These are phyloP conservation scores for Colletotrichum sp. DNA, from an alignment of 2,329 filamentous ascomycete species.

Conservation along the genomic window DNA sequence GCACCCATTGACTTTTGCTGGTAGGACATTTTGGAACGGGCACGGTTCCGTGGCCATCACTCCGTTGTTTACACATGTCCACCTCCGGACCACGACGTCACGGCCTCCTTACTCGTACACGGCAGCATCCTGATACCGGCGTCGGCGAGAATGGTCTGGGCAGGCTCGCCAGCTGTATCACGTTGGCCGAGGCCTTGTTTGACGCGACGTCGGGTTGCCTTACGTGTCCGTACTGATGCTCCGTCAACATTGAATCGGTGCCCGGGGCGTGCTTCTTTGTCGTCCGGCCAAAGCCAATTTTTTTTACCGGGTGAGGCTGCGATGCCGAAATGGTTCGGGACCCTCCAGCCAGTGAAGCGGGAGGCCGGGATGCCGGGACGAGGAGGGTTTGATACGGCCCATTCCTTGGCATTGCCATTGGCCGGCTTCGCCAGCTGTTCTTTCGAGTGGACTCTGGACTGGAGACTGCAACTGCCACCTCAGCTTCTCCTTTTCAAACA, in stretches of 20 bases:
- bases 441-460: not conserved
- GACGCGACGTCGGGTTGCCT: not conserved
- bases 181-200: not conserved
- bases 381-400: constrained; percentile 5
- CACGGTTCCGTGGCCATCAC: not conserved
- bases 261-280: not conserved
- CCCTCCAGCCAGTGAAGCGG: constrained; percentile 8
- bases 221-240: not conserved
- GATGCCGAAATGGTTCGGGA: not conserved
- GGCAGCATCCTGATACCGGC: constrained; percentile 1
- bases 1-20: constrained; percentile 2
- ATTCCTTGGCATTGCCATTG: not conserved
- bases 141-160: constrained; percentile 2
- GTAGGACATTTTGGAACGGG: not conserved
- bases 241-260: not conserved
- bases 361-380: constrained; percentile 16
- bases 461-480: constrained; percentile 9
- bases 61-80: not conserved
- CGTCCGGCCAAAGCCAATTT: not conserved
- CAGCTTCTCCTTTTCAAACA: constrained; percentile 15
- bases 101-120: constrained; percentile 12
- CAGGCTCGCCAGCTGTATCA: not conserved
- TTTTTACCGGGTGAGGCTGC: not conserved
- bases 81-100: not conserved
- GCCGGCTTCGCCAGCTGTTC: not conserved